A percentile compares a stretch with the other conserved stretches of the same genome.
phyloP scores from a whole-genome alignment of 352 stramenopile species.

The Phytophthora hybrid region DNA sequence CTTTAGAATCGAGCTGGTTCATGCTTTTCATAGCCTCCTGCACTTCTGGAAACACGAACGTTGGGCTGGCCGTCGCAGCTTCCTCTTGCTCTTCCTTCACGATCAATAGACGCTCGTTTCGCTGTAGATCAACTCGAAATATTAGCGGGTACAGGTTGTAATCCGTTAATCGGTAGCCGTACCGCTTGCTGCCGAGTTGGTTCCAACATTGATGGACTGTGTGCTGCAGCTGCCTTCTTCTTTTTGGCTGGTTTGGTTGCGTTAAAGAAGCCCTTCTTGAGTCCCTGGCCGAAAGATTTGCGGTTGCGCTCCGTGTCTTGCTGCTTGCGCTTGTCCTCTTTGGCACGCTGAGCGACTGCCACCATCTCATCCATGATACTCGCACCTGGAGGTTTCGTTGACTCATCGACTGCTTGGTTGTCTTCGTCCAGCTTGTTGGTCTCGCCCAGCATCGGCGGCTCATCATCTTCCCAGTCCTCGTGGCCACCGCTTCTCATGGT shows the following conservation, averaged over 20 bases:
- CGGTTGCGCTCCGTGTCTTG: constrained; percentile 55
- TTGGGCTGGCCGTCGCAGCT: constrained; percentile 13
- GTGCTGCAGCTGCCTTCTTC: constrained; percentile 9
- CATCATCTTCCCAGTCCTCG: constrained; percentile 47
- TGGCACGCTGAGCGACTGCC: constrained; percentile 55
- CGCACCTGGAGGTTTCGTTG: constrained; percentile 18
- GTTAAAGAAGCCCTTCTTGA: constrained; percentile 83
- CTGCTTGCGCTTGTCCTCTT: constrained; percentile 53
- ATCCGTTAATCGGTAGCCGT: background rate
- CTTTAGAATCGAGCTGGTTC: constrained; percentile 70
- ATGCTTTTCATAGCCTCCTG: constrained; percentile 70
- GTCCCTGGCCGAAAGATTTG: constrained; percentile 63
- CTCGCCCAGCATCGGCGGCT: constrained; percentile 56
- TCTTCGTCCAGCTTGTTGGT: constrained; percentile 22
- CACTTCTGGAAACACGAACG: constrained; percentile 81
- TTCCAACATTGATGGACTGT: constrained; percentile 16
- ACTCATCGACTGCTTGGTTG: constrained; percentile 43
- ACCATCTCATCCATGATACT: constrained; percentile 88
- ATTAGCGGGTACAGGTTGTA: too few species aligned
- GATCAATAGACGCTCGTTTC: constrained; percentile 51
- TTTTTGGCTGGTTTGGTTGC: constrained; percentile 20
- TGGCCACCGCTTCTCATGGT: constrained; percentile 23
- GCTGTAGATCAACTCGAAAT: constrained; percentile 21
- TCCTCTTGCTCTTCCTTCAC: constrained; percentile 39
- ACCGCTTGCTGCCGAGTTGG: constrained; percentile 23